phyloP scores from a whole-genome alignment of 305 asterid species.

The Fraxinus baroniana region DNA sequence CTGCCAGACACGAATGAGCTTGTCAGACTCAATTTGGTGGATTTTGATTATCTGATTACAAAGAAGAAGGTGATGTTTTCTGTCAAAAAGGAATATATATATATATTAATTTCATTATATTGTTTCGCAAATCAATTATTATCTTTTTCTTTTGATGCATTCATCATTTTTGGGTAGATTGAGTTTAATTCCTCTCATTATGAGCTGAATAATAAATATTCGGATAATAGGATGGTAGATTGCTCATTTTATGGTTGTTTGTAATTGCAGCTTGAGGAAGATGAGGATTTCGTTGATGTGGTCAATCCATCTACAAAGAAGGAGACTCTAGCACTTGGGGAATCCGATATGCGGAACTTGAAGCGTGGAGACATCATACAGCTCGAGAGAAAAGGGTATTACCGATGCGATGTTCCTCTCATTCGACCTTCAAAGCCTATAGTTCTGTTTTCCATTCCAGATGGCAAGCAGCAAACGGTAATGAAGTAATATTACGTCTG shows the following conservation, averaged over 20 bases:
- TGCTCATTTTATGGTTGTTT: constrained; percentile 6
- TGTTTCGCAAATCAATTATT: neutral
- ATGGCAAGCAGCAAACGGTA: constrained; percentile 78
- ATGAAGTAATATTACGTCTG: constrained; percentile 27
- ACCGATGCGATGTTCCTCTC: constrained; percentile 78
- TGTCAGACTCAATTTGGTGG: constrained; percentile 59
- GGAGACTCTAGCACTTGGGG: constrained; percentile 76
- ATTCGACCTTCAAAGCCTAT: constrained; percentile 64
- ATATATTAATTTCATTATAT: neutral
- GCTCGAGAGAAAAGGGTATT: constrained; percentile 90
- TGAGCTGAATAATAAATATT: neutral
- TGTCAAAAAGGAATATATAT: neutral
- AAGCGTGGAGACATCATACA: constrained; percentile 77
- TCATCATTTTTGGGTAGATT: neutral
- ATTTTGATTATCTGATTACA: constrained; percentile 80
- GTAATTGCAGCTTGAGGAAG: constrained; percentile 72
- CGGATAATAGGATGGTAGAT: neutral
- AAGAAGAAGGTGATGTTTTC: constrained; percentile 76
- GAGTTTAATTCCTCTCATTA: neutral
- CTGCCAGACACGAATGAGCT: constrained; percentile 70
- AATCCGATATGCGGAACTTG: constrained; percentile 77
- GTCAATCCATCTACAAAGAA: constrained; percentile 69
- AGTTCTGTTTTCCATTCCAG: constrained; percentile 77
- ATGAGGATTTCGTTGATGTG: constrained; percentile 68
- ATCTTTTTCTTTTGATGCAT: neutral